A percentile compares a stretch with the other conserved stretches of the same genome.
phyloP scores from a whole-genome alignment of 768 basidiomycete species.

The Boletus edulis region DNA sequence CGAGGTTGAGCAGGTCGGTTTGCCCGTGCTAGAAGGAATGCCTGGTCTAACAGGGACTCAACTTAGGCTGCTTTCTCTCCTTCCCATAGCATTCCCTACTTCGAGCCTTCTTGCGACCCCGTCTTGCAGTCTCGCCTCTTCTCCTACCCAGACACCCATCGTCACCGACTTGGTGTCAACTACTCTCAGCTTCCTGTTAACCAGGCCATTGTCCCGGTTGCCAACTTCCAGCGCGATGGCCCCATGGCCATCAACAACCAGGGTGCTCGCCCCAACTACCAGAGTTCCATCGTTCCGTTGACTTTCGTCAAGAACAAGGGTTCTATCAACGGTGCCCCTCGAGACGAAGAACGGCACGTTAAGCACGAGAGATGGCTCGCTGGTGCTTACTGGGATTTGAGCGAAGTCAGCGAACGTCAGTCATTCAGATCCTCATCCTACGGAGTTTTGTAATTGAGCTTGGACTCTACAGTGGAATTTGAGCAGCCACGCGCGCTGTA shows the following conservation, averaged over 20 bases:
- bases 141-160: constrained; percentile 90
- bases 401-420: constrained; percentile 79
- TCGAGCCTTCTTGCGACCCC: constrained; percentile 89
- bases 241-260: constrained; percentile 67
- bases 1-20: constrained; percentile 85
- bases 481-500: constrained; percentile 78
- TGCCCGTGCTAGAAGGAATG: constrained; percentile 25
- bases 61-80: constrained; percentile 78
- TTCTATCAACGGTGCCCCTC: constrained; percentile 40
- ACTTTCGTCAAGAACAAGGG: constrained; percentile 52
- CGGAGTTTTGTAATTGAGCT: neutral
- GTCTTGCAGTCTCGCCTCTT: constrained; percentile 93
- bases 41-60: constrained; percentile 3
- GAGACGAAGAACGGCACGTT: constrained; percentile 37
- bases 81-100: constrained; percentile 82
- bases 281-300: constrained; percentile 72
- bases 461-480: constrained; percentile 60
- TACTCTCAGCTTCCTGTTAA: constrained; percentile 90
- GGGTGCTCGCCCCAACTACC: constrained; percentile 85
- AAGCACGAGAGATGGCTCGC: constrained; percentile 78
- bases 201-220: constrained; percentile 64
- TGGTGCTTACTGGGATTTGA: constrained; percentile 63
- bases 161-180: constrained; percentile 78
- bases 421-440: constrained; percentile 8
- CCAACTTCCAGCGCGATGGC: constrained; percentile 95